Percentiles rank a stretch among this genome's conserved stretches.
Evolutionary conservation across 2,329 filamentous ascomycete genomes (phyloP).

Genomic region (Colletotrichum sp.): DNA sequence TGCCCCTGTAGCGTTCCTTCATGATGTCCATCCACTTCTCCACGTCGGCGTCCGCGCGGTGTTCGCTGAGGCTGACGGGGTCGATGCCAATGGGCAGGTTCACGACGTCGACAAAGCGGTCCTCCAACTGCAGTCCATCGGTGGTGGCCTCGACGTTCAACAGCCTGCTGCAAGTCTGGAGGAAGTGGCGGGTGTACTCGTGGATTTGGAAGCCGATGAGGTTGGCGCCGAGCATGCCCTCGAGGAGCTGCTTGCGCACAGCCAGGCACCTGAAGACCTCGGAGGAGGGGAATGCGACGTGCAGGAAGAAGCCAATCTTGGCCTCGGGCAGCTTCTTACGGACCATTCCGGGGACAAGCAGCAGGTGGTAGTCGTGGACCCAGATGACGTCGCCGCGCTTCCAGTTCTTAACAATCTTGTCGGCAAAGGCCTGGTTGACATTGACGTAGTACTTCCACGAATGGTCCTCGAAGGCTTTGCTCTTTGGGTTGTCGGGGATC

Average conservation of each 20-base stretch:
- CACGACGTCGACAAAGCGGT: slow-evolving; percentile 89
- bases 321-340: slow-evolving; percentile 90
- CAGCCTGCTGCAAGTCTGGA: slow-evolving; percentile 93
- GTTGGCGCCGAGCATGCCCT: slow-evolving; percentile 93
- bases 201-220: slow-evolving; percentile 92
- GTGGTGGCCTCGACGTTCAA: slow-evolving; percentile 88
- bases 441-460: slow-evolving; percentile 95
- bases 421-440: slow-evolving; percentile 91
- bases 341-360: slow-evolving; percentile 88
- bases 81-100: slow-evolving; percentile 91
- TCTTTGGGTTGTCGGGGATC: slow-evolving; percentile 96
- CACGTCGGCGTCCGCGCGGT: slow-evolving; percentile 76
- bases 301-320: slow-evolving; percentile 94
- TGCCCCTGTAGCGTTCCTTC: slow-evolving; percentile 83
- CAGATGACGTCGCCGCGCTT: slow-evolving; percentile 92
- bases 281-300: slow-evolving; percentile 94
- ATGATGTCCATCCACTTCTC: slow-evolving; percentile 80
- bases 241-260: slow-evolving; percentile 82
- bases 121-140: slow-evolving; percentile 88
- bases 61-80: slow-evolving; percentile 73
- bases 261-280: slow-evolving; percentile 94
- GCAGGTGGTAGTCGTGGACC: slow-evolving; percentile 94
- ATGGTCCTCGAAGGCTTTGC: slow-evolving; percentile 97
- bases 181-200: slow-evolving; percentile 92
- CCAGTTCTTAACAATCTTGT: slow-evolving; percentile 89